Evolutionary conservation across 108 stramenopile species (phyloP).

Genomic region (Chaetoceros muelleri): DNA sequence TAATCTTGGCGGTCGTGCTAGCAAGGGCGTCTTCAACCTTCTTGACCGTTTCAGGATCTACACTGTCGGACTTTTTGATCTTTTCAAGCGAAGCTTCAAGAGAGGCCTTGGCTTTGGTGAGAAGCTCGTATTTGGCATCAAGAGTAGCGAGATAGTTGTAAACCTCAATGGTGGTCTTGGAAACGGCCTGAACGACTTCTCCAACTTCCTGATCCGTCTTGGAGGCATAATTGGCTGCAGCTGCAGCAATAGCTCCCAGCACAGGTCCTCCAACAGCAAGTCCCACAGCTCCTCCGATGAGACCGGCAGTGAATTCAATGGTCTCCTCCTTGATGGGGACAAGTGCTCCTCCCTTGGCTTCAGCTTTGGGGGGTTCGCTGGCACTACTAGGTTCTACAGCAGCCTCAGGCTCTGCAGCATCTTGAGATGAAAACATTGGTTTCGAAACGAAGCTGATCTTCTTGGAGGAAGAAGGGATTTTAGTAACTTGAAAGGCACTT

Average conservation of each 20-base stretch:
- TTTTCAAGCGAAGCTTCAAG: slow-evolving; percentile 56
- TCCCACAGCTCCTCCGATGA: slow-evolving; percentile 68
- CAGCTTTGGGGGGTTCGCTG: slow-evolving; percentile 8
- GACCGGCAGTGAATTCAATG: slow-evolving; percentile 82
- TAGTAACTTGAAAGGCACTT: neutral
- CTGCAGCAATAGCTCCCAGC: slow-evolving; percentile 42
- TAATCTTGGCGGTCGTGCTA: slow-evolving; percentile 63
- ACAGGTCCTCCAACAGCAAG: slow-evolving; percentile 61
- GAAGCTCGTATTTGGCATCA: slow-evolving; percentile 78
- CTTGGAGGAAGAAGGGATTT: neutral
- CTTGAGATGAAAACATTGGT: neutral
- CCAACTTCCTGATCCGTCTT: slow-evolving; percentile 65
- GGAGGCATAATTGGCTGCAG: slow-evolving; percentile 73
- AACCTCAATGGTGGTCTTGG: slow-evolving; percentile 78
- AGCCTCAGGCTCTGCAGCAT: slow-evolving; percentile 11
- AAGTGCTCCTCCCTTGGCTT: slow-evolving; percentile 27
- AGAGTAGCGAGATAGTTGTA: slow-evolving; percentile 82
- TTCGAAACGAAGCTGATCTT: no score
- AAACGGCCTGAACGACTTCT: slow-evolving; percentile 59
- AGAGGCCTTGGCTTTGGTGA: slow-evolving; percentile 51
- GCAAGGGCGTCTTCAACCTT: slow-evolving; percentile 76
- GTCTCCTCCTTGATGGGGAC: slow-evolving; percentile 86
- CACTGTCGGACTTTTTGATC: slow-evolving; percentile 50
- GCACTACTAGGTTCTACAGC: slow-evolving; percentile 5
- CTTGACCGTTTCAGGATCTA: slow-evolving; percentile 54